A percentile compares a stretch with the other conserved stretches of the same genome.
These are phyloP conservation scores for Brassica carinata DNA, from an alignment of 345 rosid species.

Conservation along the genomic window DNA sequence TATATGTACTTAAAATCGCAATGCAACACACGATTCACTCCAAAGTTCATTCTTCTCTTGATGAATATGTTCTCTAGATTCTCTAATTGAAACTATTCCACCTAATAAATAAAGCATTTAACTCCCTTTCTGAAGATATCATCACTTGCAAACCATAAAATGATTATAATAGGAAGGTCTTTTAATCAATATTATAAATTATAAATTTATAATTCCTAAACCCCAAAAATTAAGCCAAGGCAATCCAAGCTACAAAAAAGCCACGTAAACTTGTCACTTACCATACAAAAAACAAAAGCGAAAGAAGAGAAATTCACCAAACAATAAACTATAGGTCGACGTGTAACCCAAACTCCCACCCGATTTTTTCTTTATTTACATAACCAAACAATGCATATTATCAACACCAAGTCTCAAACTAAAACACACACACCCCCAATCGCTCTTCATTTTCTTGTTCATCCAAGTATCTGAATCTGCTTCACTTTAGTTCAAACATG, in stretches of 20 bases:
- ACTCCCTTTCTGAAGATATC: not conserved
- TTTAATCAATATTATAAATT: not conserved
- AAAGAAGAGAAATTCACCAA: conserved; percentile 20
- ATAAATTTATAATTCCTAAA: not conserved
- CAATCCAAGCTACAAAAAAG: conserved; percentile 32
- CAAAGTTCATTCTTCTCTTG: not conserved
- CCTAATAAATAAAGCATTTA: not conserved
- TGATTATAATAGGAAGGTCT: not conserved
- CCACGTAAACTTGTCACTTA: conserved; percentile 60
- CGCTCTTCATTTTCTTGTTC: conserved; percentile 8
- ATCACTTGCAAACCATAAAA: not conserved
- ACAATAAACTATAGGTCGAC: conserved; percentile 39
- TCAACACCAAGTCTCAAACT: conserved; percentile 30
- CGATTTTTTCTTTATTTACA: conserved; percentile 35
- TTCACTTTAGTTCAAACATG: conserved; percentile 25
- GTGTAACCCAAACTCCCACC: conserved; percentile 62
- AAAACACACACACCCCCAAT: not conserved
- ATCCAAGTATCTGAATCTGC: conserved; percentile 33
- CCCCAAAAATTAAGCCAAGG: conserved; percentile 33
- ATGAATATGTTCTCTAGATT: not conserved
- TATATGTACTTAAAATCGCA: too few species aligned
- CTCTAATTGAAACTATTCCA: not conserved
- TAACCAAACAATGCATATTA: conserved; percentile 15
- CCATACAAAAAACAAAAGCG: conserved; percentile 46
- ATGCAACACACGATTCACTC: not conserved